These are phyloP conservation scores for Phaeotremella skinneri DNA, from an alignment of 768 basidiomycete genomes.

Conservation along the genomic window DNA sequence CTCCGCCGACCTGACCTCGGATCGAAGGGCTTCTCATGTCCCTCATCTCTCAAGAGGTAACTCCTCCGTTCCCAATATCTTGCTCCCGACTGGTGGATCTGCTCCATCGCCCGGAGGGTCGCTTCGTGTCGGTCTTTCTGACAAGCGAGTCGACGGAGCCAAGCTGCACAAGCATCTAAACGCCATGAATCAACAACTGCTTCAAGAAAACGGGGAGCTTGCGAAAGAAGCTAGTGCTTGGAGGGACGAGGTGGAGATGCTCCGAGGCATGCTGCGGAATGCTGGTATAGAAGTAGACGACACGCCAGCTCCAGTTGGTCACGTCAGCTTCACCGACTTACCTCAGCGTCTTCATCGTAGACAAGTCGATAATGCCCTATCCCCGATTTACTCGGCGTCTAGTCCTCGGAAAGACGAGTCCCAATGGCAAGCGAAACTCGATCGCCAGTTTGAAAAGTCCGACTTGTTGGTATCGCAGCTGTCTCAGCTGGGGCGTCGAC, in stretches of 20 bases:
- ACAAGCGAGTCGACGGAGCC: conserved; percentile 42
- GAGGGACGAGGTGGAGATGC: conserved; percentile 35
- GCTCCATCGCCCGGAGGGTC: conserved; percentile 25
- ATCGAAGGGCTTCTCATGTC: conserved; percentile 31
- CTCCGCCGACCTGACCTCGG: conserved; percentile 48
- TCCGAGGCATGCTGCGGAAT: conserved; percentile 26
- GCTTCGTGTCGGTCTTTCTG: conserved; percentile 21
- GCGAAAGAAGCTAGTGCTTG: conserved; percentile 42
- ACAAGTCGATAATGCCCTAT: not conserved
- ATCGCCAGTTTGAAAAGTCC: not conserved
- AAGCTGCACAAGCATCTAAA: conserved; percentile 50
- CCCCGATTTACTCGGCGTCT: not conserved
- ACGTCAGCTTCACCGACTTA: not conserved
- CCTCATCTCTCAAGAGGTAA: conserved; percentile 34
- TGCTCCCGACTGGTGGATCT: conserved; percentile 28
- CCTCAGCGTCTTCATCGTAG: not conserved
- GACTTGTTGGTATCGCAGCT: not conserved
- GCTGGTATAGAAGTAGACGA: conserved; percentile 38
- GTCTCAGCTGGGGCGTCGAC: not conserved
- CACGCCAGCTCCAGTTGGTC: not conserved
- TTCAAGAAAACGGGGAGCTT: conserved; percentile 42
- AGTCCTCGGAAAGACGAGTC: not conserved
- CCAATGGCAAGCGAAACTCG: not conserved
- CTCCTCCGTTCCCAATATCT: conserved; percentile 44
- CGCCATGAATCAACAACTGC: conserved; percentile 48